Base-by-base conservation (phyloP, 108 stramenopile species). In the Ochromonas danica region DNA sequence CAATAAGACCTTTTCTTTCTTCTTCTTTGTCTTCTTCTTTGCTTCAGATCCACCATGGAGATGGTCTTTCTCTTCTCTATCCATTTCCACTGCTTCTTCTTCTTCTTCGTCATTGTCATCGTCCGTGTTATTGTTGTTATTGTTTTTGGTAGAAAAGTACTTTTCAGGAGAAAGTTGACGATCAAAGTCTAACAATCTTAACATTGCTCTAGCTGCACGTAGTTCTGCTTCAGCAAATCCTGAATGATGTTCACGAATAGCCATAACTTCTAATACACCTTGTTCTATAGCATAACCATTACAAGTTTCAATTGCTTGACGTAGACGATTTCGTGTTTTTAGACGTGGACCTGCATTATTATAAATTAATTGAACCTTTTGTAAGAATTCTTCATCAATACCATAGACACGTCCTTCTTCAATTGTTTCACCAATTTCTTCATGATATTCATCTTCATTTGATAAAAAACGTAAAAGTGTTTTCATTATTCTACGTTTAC, bases 121-220 rank as follows among this genome's bases (percentile, higher is more conserved):
- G 51, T 57, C n/a, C 10, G 51, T 22, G 22, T 51, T 51, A 51
- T 51, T 51, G 22, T 51, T 51, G 22, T 51, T 51, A 51, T 14
- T 51, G 45, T 51, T 51, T 14, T 51, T 22, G 22, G 45, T 14
- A 51, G 6, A 14, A 51, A 14, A 6, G 22, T 51, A 6, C 22
- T 51, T 51, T 51, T 51, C 45, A 10, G 17, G 63, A 41, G 3
- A 42, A 6, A 75, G 31, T 41, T 42, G 40, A 75, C 51, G 3
- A 33, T 75, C 72, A 33, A 75, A 75, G 30, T 75, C 40, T 41
- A 75, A 60, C 40, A 75, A 31, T 33, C 72, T 6, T 41, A 75
- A 36, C 72, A 75, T 57, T 31, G 27, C 6, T 41, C 31, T 75
- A 38, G 72, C 72, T 10, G 72, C 72, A 42, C 72, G 36, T 36